A percentile compares a stretch with the other conserved stretches of the same genome.
Conservation (phyloP, 208 protist genomes). For the Vickermania ingenoplastis region DNA sequence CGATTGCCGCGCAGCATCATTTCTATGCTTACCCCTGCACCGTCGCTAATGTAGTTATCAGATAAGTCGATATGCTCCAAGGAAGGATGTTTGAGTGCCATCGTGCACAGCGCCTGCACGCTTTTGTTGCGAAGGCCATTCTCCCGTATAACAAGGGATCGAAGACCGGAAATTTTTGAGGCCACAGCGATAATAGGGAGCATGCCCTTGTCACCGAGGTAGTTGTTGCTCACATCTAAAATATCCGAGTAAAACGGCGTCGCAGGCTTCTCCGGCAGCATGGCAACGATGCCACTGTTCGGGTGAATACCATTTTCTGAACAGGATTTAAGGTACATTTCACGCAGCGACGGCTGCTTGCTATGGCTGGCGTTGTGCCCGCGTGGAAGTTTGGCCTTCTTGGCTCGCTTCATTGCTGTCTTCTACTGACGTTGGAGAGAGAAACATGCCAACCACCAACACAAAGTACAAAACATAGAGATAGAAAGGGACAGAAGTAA, state of each 20-base stretch:
- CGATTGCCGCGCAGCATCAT: constrained; percentile 45
- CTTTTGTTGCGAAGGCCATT: constrained; percentile 85
- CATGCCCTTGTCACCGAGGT: constrained; percentile 82
- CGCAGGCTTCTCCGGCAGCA: constrained; percentile 45
- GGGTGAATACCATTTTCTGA: constrained; percentile 49
- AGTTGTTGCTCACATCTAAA: constrained; percentile 78
- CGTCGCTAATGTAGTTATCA: constrained; percentile 86
- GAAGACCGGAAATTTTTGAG: constrained; percentile 41
- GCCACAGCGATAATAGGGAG: constrained; percentile 54
- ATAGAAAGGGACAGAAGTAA: background rate
- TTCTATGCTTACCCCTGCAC: constrained; percentile 52
- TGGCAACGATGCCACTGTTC: constrained; percentile 54
- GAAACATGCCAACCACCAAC: background rate
- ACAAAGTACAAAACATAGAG: background rate
- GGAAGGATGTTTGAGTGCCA: constrained; percentile 32
- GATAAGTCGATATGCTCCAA: constrained; percentile 73
- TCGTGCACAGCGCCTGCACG: constrained; percentile 40
- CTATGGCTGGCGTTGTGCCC: constrained; percentile 12
- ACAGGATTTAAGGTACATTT: constrained; percentile 72
- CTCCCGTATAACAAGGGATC: constrained; percentile 39
- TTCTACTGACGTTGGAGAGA: background rate
- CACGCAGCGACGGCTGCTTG: constrained; percentile 28
- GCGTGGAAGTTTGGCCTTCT: constrained; percentile 5
- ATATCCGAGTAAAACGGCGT: constrained; percentile 20
- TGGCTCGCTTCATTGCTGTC: background rate